Evolutionary conservation across 2,329 filamentous ascomycete species (phyloP).

Genomic region (Pseudogymnoascus sp.): DNA sequence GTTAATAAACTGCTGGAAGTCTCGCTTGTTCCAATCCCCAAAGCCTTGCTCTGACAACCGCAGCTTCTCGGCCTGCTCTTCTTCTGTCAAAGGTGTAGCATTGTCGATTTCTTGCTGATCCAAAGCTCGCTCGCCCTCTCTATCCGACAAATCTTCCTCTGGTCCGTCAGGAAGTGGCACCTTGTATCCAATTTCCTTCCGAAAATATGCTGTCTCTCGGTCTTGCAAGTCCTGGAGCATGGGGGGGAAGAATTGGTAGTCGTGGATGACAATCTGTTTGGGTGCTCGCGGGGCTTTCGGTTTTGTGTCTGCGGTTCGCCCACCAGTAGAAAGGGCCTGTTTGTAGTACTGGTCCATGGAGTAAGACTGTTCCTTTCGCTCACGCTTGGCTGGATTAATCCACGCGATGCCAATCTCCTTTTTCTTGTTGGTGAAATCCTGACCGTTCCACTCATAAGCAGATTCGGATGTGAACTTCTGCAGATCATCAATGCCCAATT

Average conservation of each 20-base stretch:
- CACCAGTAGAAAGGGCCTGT: constrained; percentile 74
- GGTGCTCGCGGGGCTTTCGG: constrained; percentile 93
- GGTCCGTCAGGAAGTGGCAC: constrained; percentile 81
- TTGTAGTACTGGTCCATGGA: constrained; percentile 99
- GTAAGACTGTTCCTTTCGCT: constrained; percentile 95
- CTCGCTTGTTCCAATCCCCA: constrained; percentile 88
- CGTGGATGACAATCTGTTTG: constrained; percentile 84
- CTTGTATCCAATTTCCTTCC: constrained; percentile 95
- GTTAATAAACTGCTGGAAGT: constrained; percentile 98
- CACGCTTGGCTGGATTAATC: constrained; percentile 98
- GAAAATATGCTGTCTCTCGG: constrained; percentile 89
- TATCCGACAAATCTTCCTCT: constrained; percentile 77
- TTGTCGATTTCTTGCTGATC: constrained; percentile 93
- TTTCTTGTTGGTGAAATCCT: constrained; percentile 86
- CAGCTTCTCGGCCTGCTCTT: constrained; percentile 82
- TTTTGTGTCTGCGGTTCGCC: constrained; percentile 73
- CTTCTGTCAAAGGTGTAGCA: constrained; percentile 78
- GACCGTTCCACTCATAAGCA: constrained; percentile 97
- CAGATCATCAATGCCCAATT: constrained; percentile 90
- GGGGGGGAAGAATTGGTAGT: constrained; percentile 94
- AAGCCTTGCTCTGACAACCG: constrained; percentile 78
- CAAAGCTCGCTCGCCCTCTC: constrained; percentile 76
- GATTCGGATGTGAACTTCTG: constrained; percentile 98
- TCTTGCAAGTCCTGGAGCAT: constrained; percentile 84
- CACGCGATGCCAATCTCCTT: constrained; percentile 89